phyloP scores from a whole-genome alignment of 2,329 filamentous ascomycete genomes.

The Hypoxylon sp. region DNA sequence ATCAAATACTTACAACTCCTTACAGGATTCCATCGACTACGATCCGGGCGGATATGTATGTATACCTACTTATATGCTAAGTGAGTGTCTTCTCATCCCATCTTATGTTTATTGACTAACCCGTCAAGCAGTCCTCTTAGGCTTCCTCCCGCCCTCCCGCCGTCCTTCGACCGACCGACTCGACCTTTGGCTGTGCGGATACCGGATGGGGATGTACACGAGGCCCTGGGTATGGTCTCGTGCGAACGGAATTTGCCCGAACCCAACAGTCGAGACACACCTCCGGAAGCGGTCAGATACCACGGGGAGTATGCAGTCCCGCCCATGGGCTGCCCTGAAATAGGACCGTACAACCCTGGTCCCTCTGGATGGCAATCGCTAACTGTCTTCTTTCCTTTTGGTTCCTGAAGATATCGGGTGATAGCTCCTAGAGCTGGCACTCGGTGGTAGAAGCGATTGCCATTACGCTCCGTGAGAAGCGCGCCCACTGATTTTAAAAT shows the following conservation, averaged over 20 bases:
- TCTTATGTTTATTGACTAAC: background rate
- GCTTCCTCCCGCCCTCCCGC: background rate
- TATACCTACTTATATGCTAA: background rate
- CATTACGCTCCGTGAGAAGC: constrained; percentile 37
- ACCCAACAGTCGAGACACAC: constrained; percentile 17
- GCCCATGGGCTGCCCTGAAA: constrained; percentile 20
- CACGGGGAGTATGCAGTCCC: constrained; percentile 21
- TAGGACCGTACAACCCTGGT: constrained; percentile 4
- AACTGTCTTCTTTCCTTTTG: background rate
- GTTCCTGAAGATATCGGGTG: background rate
- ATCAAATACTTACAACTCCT: background rate
- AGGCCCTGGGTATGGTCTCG: constrained; percentile 29
- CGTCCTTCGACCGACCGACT: background rate
- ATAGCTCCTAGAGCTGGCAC: background rate
- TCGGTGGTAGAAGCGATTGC: background rate
- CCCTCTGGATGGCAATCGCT: background rate
- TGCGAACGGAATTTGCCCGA: constrained; percentile 29
- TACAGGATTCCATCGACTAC: background rate
- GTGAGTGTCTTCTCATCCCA: background rate
- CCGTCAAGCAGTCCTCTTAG: background rate
- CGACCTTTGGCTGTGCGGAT: constrained; percentile 9
- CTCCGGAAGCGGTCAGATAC: constrained; percentile 38
- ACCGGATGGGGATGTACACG: constrained; percentile 16
- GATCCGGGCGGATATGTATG: background rate
- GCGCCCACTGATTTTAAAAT: constrained; percentile 6